These are phyloP conservation scores for Eimeria brunetti DNA, from an alignment of 169 alveolate genomes.

Conservation along the genomic window DNA sequence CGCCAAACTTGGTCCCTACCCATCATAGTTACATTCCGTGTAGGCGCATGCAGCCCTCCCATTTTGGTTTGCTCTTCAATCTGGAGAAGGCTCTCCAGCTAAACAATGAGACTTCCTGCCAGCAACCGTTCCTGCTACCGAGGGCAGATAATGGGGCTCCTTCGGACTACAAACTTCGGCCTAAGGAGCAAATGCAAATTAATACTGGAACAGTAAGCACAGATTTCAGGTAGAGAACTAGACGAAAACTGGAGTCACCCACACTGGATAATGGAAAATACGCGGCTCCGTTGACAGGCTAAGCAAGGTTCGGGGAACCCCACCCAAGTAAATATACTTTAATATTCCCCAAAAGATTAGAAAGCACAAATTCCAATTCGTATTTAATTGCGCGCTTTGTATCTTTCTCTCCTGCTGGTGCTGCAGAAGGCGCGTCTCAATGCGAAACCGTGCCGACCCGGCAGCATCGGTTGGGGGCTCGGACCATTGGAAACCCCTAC, in stretches of 20 bases:
- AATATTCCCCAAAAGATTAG: neutral
- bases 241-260: neutral
- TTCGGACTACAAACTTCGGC: neutral
- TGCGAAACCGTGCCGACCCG: neutral
- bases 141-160: neutral
- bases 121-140: neutral
- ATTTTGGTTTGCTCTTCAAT: neutral
- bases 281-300: neutral
- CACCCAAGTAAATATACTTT: neutral
- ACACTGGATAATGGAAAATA: neutral
- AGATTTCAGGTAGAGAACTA: neutral
- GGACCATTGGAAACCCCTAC: neutral
- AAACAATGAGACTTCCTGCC: neutral
- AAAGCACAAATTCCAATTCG: neutral
- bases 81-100: neutral
- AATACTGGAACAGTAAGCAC: neutral
- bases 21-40: neutral
- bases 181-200: neutral
- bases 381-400: neutral
- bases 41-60: neutral
- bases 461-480: neutral
- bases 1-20: neutral
- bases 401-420: neutral
- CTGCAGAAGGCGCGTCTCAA: conserved; percentile 31
- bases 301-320: neutral